Percentiles rank a stretch among this genome's conserved stretches.
These are phyloP conservation scores for Calendula officinalis DNA, from an alignment of 129 eudicot genomes.

Conservation along the genomic window DNA sequence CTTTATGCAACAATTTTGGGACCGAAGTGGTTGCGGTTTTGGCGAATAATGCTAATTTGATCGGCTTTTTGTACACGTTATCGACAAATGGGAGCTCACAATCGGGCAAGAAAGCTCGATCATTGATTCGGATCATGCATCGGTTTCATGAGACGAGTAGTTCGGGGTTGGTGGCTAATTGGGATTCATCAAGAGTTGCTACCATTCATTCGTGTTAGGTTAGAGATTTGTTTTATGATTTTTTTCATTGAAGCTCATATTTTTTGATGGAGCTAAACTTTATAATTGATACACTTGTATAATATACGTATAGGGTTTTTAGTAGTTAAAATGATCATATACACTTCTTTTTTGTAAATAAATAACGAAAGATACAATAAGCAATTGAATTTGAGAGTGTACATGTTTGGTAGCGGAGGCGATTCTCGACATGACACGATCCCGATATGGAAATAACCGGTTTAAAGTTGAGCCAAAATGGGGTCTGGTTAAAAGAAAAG, in stretches of 20 bases:
- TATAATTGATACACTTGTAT: slow-evolving; percentile 16
- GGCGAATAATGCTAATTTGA: slow-evolving; percentile 52
- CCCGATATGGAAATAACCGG: background rate
- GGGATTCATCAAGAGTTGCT: slow-evolving; percentile 45
- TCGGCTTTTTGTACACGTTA: slow-evolving; percentile 49
- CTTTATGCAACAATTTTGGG: slow-evolving; percentile 62
- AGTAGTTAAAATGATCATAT: background rate
- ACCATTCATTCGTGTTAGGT: slow-evolving; percentile 51
- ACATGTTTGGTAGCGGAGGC: background rate
- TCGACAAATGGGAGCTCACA: slow-evolving; percentile 46
- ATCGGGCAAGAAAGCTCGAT: slow-evolving; percentile 55
- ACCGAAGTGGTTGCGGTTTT: slow-evolving; percentile 49
- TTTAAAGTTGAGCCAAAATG: too few species aligned
- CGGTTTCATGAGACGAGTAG: slow-evolving; percentile 56
- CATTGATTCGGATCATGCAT: slow-evolving; percentile 62
- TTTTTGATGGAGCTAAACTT: slow-evolving; percentile 39
- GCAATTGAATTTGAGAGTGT: background rate
- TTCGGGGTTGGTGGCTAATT: slow-evolving; percentile 34
- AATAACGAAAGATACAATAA: background rate
- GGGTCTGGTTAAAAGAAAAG: too few species aligned
- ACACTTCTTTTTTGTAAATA: slow-evolving; percentile 14
- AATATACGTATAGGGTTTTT: slow-evolving; percentile 7
- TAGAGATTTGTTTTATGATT: slow-evolving; percentile 6
- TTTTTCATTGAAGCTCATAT: slow-evolving; percentile 28
- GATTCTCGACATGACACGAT: too few species aligned